Base-by-base conservation (phyloP, 2,329 filamentous ascomycete genomes). In the Xylariaceae sp. region DNA sequence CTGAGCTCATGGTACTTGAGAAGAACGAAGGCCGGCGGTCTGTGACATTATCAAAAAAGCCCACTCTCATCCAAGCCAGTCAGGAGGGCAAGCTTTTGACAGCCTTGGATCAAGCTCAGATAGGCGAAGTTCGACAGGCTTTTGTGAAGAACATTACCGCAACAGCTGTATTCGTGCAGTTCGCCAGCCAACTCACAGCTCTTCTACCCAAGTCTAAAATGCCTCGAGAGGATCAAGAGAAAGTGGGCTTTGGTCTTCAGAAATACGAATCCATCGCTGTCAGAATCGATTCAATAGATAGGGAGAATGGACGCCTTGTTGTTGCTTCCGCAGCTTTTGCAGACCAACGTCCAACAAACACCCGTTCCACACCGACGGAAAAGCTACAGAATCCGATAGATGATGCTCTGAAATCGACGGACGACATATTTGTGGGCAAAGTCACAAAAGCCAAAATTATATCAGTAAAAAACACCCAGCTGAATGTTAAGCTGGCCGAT, bases 401-500 rank as follows among this genome's bases (percentile, higher is more conserved):
- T 57, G 70, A 76, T 6, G 73, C 70, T 4, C 74, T 88, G 48
- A 73, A 70, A 25, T 77, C 80, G 6, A 72, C 85, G n/a, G 80
- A 83, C 37, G 88, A 95, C 54, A 77, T 95, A 39, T 72, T 73
- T 1, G 73, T 89, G 22, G 92, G 92, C 42, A 85, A 77, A 54
- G 64, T 86, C 37, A 82, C 83, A 6, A 89, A 87, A 61, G 92
- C 87, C 32, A 85, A 78, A 56, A 80, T 98, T 36, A 79, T 80
- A n/a, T 88, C 88, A 0, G 73, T 96, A 61, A 95, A 95, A 67
- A 84, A 85, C 39, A 96, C 92, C 0, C 93, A 98, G 64, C 73
- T 97, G 44, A 97, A 97, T 55, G 89, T 98, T 5, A 81, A 87
- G 55, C 76, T 97, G 40, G 85, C 88, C 35, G 88, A 94, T 60